These are phyloP conservation scores for Sporodiniella umbellata DNA, from an alignment of 371 early-diverging fungal species.

Conservation along the genomic window DNA sequence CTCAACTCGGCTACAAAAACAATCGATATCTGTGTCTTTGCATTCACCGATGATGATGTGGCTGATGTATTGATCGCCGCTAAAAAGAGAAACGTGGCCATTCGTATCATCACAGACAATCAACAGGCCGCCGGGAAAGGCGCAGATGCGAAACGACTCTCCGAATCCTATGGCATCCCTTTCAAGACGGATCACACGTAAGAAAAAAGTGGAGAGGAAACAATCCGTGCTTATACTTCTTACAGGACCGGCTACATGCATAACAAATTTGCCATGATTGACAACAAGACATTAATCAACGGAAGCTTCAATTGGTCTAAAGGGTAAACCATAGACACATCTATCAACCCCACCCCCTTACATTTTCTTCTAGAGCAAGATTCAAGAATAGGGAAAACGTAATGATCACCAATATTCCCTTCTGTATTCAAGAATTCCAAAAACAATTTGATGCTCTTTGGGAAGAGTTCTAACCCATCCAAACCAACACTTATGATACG, in stretches of 20 bases:
- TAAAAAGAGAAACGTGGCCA: conserved; percentile 52
- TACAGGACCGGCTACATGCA: conserved; percentile 54
- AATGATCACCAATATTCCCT: conserved; percentile 50
- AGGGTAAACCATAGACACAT: conserved; percentile 24
- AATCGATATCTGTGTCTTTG: conserved; percentile 66
- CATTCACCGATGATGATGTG: conserved; percentile 65
- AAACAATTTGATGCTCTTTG: conserved; percentile 51
- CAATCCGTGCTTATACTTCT: background rate
- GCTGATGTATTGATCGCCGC: conserved; percentile 57
- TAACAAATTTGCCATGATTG: conserved; percentile 58
- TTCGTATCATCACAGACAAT: conserved; percentile 59
- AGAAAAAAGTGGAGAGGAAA: background rate
- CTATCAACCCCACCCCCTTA: background rate
- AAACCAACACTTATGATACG: too few relatives aligned
- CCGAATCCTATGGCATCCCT: conserved; percentile 51
- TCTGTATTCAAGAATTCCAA: conserved; percentile 49
- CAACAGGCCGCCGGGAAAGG: conserved; percentile 59
- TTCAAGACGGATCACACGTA: conserved; percentile 50
- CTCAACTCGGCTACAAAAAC: conserved; percentile 48
- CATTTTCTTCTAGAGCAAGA: conserved; percentile 39
- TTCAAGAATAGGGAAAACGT: conserved; percentile 60
- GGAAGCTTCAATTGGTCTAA: conserved; percentile 68
- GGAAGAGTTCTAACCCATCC: conserved; percentile 36
- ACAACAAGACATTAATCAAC: conserved; percentile 42
- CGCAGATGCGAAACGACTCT: conserved; percentile 54